A percentile compares a stretch with the other conserved stretches of the same genome.
Conservation (phyloP, 192 early-diverging fungal species). For the Mortierella claussenii region DNA sequence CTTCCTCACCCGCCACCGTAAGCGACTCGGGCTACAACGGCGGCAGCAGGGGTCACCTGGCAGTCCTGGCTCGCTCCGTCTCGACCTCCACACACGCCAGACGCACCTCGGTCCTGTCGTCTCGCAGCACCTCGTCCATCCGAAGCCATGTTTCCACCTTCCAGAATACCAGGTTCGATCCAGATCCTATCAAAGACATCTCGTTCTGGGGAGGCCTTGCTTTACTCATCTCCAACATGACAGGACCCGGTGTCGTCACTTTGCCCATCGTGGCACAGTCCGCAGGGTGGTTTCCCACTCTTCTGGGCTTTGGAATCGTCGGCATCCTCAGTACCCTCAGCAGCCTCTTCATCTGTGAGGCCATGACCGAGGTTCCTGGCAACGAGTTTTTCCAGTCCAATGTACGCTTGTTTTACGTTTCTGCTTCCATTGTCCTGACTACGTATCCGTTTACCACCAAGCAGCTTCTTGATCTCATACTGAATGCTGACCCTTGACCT, state of each 20-base stretch:
- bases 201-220: constrained; percentile 58
- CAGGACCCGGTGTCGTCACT: constrained; percentile 54
- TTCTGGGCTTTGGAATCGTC: constrained; percentile 65
- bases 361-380: constrained; percentile 73
- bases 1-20: constrained; percentile 9
- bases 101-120: constrained; percentile 19
- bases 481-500: no score
- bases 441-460: no score
- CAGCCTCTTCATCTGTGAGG: constrained; percentile 76
- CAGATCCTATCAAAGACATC: constrained; percentile 52
- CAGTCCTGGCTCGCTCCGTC: constrained; percentile 17
- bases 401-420: constrained; percentile 7
- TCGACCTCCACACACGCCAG: constrained; percentile 12
- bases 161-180: constrained; percentile 46
- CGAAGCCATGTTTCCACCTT: constrained; percentile 46
- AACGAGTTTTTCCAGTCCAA: constrained; percentile 76
- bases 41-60: neutral
- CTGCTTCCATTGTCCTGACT: no score
- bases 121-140: constrained; percentile 24
- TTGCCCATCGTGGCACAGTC: constrained; percentile 42
- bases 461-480: no score
- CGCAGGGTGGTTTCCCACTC: constrained; percentile 52
- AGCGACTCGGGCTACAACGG: neutral
- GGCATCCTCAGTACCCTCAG: constrained; percentile 69
- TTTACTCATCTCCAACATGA: constrained; percentile 56